These are phyloP conservation scores for Ophiostoma ulmi DNA, from an alignment of 2,329 filamentous ascomycete species.

Conservation along the genomic window DNA sequence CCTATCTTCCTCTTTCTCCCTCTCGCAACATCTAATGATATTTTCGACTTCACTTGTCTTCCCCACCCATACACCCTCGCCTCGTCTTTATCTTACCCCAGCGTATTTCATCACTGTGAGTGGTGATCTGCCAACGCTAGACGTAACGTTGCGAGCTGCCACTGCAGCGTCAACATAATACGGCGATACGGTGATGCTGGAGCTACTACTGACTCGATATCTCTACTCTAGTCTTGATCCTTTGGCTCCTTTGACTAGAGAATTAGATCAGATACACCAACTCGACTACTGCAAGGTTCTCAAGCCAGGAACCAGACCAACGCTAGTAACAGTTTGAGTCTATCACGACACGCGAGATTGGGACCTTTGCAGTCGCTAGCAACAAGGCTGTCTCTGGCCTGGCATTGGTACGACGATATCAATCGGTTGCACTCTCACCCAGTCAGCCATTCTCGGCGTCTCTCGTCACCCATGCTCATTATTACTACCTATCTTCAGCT, in stretches of 20 bases:
- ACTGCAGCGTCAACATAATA: background rate
- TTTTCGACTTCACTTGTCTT: background rate
- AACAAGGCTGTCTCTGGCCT: background rate
- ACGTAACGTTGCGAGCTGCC: slow-evolving; percentile 8
- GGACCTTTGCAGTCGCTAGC: background rate
- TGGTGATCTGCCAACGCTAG: slow-evolving; percentile 7
- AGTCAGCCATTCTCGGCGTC: background rate
- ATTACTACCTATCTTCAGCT: slow-evolving; percentile 8
- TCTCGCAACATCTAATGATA: background rate
- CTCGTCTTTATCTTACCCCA: background rate
- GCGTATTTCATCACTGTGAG: background rate
- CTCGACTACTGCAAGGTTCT: background rate
- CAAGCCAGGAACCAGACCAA: slow-evolving; percentile 15
- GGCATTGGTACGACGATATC: background rate
- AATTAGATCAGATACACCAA: background rate
- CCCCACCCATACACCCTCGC: background rate
- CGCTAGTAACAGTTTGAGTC: slow-evolving; percentile 16
- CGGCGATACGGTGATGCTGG: background rate
- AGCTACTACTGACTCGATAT: background rate
- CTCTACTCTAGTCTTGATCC: no score
- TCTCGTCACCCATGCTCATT: background rate
- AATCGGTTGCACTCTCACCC: background rate
- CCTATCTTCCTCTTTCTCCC: background rate
- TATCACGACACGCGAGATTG: background rate
- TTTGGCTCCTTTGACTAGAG: no score